These are phyloP conservation scores for Colletotrichum sp. DNA, from an alignment of 2,329 filamentous ascomycete genomes.

Conservation along the genomic window DNA sequence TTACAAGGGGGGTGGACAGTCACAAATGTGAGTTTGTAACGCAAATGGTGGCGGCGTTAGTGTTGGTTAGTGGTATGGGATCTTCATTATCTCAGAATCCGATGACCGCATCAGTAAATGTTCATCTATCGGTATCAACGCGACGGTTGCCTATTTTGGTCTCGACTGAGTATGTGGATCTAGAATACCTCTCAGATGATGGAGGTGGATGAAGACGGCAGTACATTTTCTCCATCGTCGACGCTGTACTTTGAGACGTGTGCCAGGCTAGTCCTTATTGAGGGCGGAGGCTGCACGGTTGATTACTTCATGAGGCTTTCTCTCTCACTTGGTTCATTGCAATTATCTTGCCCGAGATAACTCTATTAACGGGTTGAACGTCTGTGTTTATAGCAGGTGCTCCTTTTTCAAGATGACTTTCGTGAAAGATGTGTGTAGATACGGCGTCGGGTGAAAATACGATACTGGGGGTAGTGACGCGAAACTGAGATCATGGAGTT, in stretches of 20 bases:
- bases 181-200: neutral
- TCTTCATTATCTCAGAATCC: accelerated
- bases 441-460: neutral
- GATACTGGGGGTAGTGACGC: neutral
- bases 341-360: no score
- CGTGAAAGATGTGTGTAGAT: neutral
- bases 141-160: neutral
- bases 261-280: accelerated
- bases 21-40: neutral
- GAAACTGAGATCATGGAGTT: neutral
- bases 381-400: neutral
- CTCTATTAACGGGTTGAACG: no score
- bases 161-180: neutral
- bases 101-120: neutral
- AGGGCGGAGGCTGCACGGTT: neutral
- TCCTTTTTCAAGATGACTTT: neutral
- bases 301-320: neutral
- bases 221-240: neutral
- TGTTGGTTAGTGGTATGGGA: neutral
- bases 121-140: neutral
- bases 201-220: neutral
- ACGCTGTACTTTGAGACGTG: neutral
- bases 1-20: neutral
- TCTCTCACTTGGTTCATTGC: neutral
- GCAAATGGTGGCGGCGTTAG: neutral